A percentile compares a stretch with the other conserved stretches of the same genome.
Conservation (phyloP, 305 asterid species). For the Striga hermonthica region DNA sequence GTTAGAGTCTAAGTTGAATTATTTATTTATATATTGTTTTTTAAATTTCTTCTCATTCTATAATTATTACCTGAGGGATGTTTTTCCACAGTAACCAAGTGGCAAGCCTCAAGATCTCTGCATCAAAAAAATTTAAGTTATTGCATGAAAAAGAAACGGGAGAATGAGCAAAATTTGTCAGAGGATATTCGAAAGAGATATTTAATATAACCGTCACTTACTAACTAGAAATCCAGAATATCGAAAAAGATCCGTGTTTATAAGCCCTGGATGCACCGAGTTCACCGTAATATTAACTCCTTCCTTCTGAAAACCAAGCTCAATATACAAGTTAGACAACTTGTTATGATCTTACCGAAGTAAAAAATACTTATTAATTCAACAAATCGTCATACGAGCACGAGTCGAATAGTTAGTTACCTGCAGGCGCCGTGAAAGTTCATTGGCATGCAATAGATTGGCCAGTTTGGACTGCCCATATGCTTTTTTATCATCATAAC, state of each 20-base stretch:
- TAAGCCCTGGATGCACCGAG: constrained; percentile 86
- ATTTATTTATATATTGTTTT: neutral
- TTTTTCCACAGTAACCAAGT: constrained; percentile 72
- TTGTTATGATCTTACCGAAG: neutral
- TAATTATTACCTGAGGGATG: constrained; percentile 63
- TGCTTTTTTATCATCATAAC: constrained; percentile 79
- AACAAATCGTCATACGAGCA: neutral
- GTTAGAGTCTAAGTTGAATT: neutral
- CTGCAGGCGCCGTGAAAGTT: constrained; percentile 76
- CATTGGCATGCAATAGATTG: constrained; percentile 72
- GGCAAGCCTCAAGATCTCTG: constrained; percentile 54
- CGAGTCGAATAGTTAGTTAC: constrained; percentile 29
- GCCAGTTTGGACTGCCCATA: constrained; percentile 93
- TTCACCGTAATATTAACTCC: constrained; percentile 75
- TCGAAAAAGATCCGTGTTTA: constrained; percentile 71
- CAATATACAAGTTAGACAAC: neutral
- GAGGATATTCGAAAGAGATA: neutral
- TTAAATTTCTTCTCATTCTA: neutral
- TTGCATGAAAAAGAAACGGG: neutral
- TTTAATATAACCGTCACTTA: constrained; percentile 30
- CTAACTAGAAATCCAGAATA: constrained; percentile 53
- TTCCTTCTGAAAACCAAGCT: constrained; percentile 48
- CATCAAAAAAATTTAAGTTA: constrained; percentile 23
- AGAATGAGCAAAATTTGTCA: no score
- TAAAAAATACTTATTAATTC: no score